Evolutionary conservation across 75 land plant species (phyloP).

Genomic region (Selaginella moellendorffii): DNA sequence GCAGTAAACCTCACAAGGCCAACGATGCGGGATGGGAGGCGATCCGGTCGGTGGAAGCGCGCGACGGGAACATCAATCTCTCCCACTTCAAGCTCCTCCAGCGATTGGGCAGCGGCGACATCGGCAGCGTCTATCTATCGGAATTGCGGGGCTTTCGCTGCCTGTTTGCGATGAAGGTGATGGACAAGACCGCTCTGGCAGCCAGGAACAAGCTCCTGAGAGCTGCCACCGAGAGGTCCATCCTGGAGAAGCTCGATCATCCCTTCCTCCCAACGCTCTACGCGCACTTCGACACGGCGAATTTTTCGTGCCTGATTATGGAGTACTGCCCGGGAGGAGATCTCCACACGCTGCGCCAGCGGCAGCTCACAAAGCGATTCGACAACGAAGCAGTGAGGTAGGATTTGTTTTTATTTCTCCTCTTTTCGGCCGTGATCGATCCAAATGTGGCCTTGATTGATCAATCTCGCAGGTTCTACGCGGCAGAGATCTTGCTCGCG

Average conservation of each 20-base stretch:
- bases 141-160: constrained; percentile 27
- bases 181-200: constrained; percentile 49
- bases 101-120: constrained; percentile 64
- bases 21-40: constrained; percentile 53
- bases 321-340: constrained; percentile 84
- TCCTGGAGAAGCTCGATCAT: constrained; percentile 46
- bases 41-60: constrained; percentile 15
- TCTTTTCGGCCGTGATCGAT: no score
- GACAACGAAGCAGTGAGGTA: constrained; percentile 8
- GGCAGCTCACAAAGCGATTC: constrained; percentile 45
- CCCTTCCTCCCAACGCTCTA: constrained; percentile 60
- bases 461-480: constrained; percentile 47
- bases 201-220: constrained; percentile 37
- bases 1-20: constrained; percentile 61
- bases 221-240: constrained; percentile 48
- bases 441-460: no score
- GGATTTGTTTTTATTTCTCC: not conserved
- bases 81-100: constrained; percentile 39
- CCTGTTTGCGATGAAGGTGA: constrained; percentile 57
- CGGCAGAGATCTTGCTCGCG: constrained; percentile 57
- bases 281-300: constrained; percentile 30
- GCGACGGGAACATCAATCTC: constrained; percentile 23
- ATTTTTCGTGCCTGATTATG: constrained; percentile 42
- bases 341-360: constrained; percentile 58
- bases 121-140: constrained; percentile 58